Percentiles rank a stretch among this genome's conserved stretches.
phyloP scores from a whole-genome alignment of 352 stramenopile genomes.

The Bremia lactucae region DNA sequence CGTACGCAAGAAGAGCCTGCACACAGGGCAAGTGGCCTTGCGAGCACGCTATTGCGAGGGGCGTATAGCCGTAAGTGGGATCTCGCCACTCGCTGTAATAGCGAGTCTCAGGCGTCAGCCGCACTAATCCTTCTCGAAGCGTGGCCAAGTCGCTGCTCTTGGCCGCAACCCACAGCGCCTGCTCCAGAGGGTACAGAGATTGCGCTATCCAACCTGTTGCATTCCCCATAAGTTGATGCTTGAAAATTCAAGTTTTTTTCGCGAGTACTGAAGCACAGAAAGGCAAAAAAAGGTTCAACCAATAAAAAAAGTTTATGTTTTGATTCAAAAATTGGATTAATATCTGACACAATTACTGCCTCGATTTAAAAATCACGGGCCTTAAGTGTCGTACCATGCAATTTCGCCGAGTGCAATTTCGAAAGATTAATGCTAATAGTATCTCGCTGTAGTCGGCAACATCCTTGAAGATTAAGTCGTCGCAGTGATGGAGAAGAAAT shows the following conservation, averaged over 20 bases:
- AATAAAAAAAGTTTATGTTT: not conserved
- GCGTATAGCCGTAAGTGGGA: conserved; percentile 48
- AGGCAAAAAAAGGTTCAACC: not conserved
- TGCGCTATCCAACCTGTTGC: conserved; percentile 62
- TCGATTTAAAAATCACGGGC: conserved; percentile 24
- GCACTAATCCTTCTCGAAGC: conserved; percentile 37
- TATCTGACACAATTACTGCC: no score
- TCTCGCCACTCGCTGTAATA: conserved; percentile 66
- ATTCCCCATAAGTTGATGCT: conserved; percentile 57
- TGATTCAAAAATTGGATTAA: not conserved
- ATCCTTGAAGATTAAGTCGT: conserved; percentile 36
- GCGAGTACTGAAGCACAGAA: no score
- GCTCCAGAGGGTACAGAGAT: conserved; percentile 59
- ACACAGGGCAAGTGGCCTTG: conserved; percentile 58
- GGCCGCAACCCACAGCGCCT: conserved; percentile 63
- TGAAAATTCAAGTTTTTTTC: conserved; percentile 2
- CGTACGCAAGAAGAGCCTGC: conserved; percentile 35
- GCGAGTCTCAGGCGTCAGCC: conserved; percentile 45
- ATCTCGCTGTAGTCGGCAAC: conserved; percentile 24
- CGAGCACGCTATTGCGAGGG: conserved; percentile 47
- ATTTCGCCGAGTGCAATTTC: conserved; percentile 19
- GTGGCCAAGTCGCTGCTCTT: conserved; percentile 53
- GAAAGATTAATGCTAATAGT: conserved; percentile 33
- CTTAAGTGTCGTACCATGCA: conserved; percentile 36
- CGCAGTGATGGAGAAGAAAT: conserved; percentile 33